Evolutionary conservation across 2,329 filamentous ascomycete species (phyloP).

Genomic region (Hypocreales sp.): DNA sequence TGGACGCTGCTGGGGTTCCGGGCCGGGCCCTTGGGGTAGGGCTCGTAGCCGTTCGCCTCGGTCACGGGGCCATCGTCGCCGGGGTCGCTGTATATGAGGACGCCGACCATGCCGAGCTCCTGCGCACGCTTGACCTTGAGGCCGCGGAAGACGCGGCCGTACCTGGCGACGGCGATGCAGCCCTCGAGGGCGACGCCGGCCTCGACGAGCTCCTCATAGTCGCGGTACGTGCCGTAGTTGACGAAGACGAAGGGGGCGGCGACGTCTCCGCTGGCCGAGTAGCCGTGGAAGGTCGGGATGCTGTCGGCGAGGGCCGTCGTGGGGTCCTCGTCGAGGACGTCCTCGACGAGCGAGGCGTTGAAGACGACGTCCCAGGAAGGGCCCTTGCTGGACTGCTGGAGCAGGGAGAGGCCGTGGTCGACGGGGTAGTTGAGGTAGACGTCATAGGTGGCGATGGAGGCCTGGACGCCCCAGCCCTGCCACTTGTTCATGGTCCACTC

Average conservation of each 20-base stretch:
- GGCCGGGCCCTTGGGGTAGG: conserved; percentile 77
- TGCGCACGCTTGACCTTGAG: conserved; percentile 88
- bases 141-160: conserved; percentile 75
- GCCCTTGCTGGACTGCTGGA: conserved; percentile 27
- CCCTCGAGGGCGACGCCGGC: conserved; percentile 64
- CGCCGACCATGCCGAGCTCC: conserved; percentile 78
- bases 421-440: conserved; percentile 66
- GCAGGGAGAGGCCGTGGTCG: conserved; percentile 51
- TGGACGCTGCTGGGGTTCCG: conserved; percentile 82
- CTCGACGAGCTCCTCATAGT: conserved; percentile 67
- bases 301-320: conserved; percentile 58
- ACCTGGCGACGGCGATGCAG: conserved; percentile 77
- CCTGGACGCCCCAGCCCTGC: conserved; percentile 53
- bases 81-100: conserved; percentile 73
- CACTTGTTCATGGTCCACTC: conserved; percentile 62
- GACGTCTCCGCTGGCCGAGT: conserved; percentile 83
- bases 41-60: conserved; percentile 61
- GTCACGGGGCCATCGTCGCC: conserved; percentile 76
- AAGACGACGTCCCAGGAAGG: conserved; percentile 48
- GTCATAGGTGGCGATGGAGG: conserved; percentile 54
- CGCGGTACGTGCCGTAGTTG: conserved; percentile 77
- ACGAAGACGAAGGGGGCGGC: conserved; percentile 77
- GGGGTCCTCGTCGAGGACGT: conserved; percentile 67
- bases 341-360: conserved; percentile 70
- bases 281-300: conserved; percentile 87